phyloP scores from a whole-genome alignment of 163 green algal species.

The Smithsoniella earleae region DNA sequence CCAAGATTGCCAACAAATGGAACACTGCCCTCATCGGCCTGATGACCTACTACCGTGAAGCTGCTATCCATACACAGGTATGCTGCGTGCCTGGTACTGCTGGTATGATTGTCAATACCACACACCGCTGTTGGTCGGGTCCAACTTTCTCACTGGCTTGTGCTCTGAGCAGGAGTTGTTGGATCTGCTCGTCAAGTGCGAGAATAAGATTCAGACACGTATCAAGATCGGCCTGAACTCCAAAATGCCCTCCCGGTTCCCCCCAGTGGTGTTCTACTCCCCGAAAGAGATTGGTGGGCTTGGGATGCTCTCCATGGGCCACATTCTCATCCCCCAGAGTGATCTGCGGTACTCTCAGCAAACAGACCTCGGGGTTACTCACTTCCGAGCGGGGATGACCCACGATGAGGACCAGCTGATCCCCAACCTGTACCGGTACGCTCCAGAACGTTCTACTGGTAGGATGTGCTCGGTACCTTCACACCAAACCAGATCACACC shows the following conservation, averaged over 20 bases:
- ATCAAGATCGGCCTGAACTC: slow-evolving; percentile 99
- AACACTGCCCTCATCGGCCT: slow-evolving; percentile 98
- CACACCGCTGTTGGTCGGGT: too few species aligned
- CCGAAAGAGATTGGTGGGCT: slow-evolving; percentile 97
- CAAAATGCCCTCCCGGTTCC: slow-evolving; percentile 96
- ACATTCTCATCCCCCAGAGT: slow-evolving; percentile 99
- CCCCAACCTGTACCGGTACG: slow-evolving; percentile 96
- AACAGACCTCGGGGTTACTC: slow-evolving; percentile 96
- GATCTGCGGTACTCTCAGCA: slow-evolving; percentile 97
- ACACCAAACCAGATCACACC: too few species aligned
- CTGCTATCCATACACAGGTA: slow-evolving; percentile 86
- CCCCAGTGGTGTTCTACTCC: slow-evolving; percentile 95
- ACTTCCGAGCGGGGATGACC: slow-evolving; percentile 96
- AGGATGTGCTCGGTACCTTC: too few species aligned
- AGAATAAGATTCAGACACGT: slow-evolving; percentile 99
- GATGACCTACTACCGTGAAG: slow-evolving; percentile 98
- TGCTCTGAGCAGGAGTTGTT: slow-evolving; percentile 90
- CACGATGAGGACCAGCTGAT: slow-evolving; percentile 99
- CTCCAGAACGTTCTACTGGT: too few species aligned
- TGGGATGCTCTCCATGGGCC: slow-evolving; percentile 99
- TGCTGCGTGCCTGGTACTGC: too few species aligned
- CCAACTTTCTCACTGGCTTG: too few species aligned
- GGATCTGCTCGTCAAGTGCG: slow-evolving; percentile 99
- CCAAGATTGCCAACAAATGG: slow-evolving; percentile 99
- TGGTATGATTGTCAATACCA: too few species aligned